Percentiles rank a stretch among this genome's conserved stretches.
These are phyloP conservation scores for Candida ipomoeae DNA, from an alignment of 805 yeast genomes.

Conservation along the genomic window DNA sequence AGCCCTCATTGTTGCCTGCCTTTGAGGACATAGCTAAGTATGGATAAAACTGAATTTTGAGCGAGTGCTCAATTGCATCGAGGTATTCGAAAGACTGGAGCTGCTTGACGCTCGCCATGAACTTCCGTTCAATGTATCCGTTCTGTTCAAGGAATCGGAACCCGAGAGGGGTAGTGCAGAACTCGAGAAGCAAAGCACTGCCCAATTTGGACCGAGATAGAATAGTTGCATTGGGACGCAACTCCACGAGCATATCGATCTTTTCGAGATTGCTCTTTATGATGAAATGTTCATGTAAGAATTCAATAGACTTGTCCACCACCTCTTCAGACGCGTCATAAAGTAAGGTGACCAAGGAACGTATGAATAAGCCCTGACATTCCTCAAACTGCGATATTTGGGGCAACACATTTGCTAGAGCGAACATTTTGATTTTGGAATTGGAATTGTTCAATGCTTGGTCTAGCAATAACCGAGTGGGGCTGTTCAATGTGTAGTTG, in stretches of 20 bases:
- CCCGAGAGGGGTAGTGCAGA: slow-evolving; percentile 66
- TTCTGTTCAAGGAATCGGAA: slow-evolving; percentile 52
- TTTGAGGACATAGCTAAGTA: slow-evolving; percentile 13
- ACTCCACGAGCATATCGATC: slow-evolving; percentile 46
- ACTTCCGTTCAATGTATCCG: slow-evolving; percentile 32
- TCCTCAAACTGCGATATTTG: slow-evolving; percentile 32
- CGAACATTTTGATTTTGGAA: slow-evolving; percentile 47
- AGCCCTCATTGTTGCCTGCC: background rate
- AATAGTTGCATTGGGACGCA: slow-evolving; percentile 51
- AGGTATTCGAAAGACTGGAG: slow-evolving; percentile 12
- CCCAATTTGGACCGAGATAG: slow-evolving; percentile 28
- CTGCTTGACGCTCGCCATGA: slow-evolving; percentile 8
- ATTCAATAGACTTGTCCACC: slow-evolving; percentile 18
- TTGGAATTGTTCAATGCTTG: slow-evolving; percentile 61
- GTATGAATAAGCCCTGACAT: slow-evolving; percentile 46
- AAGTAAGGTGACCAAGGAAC: slow-evolving; percentile 58
- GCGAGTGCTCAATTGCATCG: slow-evolving; percentile 10
- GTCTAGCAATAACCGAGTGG: slow-evolving; percentile 60
- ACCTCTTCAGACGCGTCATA: slow-evolving; percentile 49
- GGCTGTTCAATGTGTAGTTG: slow-evolving; percentile 58
- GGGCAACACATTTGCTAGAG: slow-evolving; percentile 51
- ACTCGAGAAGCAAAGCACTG: slow-evolving; percentile 49
- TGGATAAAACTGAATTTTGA: slow-evolving; percentile 20
- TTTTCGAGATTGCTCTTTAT: slow-evolving; percentile 30
- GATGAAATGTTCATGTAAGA: slow-evolving; percentile 20